A percentile compares a stretch with the other conserved stretches of the same genome.
phyloP scores from a whole-genome alignment of 23 red algal species.

The Pyropia haitanensis region DNA sequence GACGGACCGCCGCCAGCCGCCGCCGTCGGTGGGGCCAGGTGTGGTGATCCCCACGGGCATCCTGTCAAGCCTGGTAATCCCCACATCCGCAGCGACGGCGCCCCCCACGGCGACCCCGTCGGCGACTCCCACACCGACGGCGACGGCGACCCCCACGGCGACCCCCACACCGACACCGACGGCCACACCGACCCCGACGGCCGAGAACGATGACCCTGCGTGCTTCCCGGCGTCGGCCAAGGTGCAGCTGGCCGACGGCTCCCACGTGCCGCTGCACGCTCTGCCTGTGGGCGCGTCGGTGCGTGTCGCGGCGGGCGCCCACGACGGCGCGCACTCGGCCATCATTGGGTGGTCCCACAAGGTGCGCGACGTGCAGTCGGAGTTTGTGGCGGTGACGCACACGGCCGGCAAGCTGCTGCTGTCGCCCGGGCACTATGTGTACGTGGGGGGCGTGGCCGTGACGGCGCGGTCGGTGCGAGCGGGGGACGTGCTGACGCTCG shows the following conservation, averaged over 20 bases:
- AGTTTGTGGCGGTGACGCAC: slow-evolving; percentile 31
- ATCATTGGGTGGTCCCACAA: slow-evolving; percentile 62
- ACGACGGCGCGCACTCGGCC: slow-evolving; percentile 5
- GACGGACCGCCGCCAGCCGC: too few species aligned
- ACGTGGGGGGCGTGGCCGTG: slow-evolving; percentile 25
- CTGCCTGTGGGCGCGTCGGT: too few species aligned
- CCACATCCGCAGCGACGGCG: too few species aligned
- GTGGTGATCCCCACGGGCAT: too few species aligned
- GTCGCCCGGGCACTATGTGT: slow-evolving; percentile 48
- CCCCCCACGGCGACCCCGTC: too few species aligned
- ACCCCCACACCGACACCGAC: too few species aligned
- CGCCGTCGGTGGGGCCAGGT: too few species aligned
- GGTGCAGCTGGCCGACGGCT: slow-evolving; percentile 1
- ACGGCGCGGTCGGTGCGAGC: slow-evolving; percentile 26
- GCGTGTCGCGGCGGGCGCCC: background rate
- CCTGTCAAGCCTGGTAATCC: too few species aligned
- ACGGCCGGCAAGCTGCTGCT: slow-evolving; percentile 15
- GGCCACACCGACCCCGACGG: background rate
- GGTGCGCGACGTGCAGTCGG: slow-evolving; percentile 8
- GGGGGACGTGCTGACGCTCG: slow-evolving; percentile 29
- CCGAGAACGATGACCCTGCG: slow-evolving; percentile 11
- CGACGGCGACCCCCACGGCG: too few species aligned
- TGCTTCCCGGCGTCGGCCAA: background rate
- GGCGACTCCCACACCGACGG: too few species aligned
- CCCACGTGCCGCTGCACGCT: background rate